Percentiles rank a stretch among this genome's conserved stretches.
These are phyloP conservation scores for Tolypocladium cylindrosporum DNA, from an alignment of 2,329 filamentous ascomycete species.

Conservation along the genomic window DNA sequence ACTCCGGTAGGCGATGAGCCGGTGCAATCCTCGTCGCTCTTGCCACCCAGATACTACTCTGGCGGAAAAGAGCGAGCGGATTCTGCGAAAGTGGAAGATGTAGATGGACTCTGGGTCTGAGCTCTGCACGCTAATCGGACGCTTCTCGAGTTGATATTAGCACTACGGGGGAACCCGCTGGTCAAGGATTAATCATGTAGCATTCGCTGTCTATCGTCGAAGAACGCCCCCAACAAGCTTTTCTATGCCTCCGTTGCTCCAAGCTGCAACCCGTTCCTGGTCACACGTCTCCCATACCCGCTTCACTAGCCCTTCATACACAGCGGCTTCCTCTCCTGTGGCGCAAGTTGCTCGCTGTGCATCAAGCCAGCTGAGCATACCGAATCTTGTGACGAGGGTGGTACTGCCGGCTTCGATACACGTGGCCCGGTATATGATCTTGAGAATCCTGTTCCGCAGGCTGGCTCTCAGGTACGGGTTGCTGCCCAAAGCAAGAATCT, in stretches of 20 bases:
- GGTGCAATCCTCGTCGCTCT: no score
- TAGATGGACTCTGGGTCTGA: no score
- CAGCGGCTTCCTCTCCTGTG: slow-evolving; percentile 30
- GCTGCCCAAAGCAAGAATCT: slow-evolving; percentile 57
- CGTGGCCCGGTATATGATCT: slow-evolving; percentile 57
- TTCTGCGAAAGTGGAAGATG: no score
- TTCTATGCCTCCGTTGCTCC: slow-evolving; percentile 48
- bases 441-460: slow-evolving; percentile 48
- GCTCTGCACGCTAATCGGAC: no score
- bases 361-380: slow-evolving; percentile 65
- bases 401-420: slow-evolving; percentile 63
- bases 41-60: no score
- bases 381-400: slow-evolving; percentile 70
- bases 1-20: no score
- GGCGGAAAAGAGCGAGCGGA: no score
- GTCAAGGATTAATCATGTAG: background rate
- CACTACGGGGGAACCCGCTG: no score
- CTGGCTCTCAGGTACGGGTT: slow-evolving; percentile 53
- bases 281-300: slow-evolving; percentile 58
- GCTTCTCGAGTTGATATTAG: no score
- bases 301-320: slow-evolving; percentile 44
- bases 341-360: slow-evolving; percentile 40
- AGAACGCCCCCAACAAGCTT: slow-evolving; percentile 13
- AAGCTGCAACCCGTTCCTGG: slow-evolving; percentile 50
- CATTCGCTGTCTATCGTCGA: background rate